These are phyloP conservation scores for Austroboletus eburneus DNA, from an alignment of 768 basidiomycete species.

Conservation along the genomic window DNA sequence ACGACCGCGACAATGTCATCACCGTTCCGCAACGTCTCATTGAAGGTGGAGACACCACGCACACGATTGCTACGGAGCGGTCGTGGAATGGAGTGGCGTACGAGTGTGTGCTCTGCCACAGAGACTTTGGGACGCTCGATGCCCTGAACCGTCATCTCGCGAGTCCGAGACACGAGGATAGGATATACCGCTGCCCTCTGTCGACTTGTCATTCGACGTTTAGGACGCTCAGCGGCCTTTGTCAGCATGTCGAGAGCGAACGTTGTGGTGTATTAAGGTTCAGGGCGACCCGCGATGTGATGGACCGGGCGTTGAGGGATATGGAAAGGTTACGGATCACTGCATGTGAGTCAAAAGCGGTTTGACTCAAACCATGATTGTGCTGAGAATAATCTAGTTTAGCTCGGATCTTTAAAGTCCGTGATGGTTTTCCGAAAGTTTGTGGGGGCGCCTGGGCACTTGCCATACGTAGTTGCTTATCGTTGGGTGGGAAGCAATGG, in stretches of 20 bases:
- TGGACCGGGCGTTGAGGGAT: slow-evolving; percentile 33
- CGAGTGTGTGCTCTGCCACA: slow-evolving; percentile 65
- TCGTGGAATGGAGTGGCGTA: slow-evolving; percentile 43
- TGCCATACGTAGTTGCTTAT: slow-evolving; percentile 9
- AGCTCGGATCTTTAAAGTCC: slow-evolving; percentile 22
- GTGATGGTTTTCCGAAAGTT: slow-evolving; percentile 17
- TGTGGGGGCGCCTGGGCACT: slow-evolving; percentile 11
- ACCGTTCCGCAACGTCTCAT: slow-evolving; percentile 54
- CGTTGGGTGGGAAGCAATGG: too few relatives aligned
- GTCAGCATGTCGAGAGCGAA: slow-evolving; percentile 64
- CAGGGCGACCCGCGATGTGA: slow-evolving; percentile 34
- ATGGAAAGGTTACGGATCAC: slow-evolving; percentile 13
- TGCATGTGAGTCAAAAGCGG: slow-evolving; percentile 15
- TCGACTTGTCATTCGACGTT: slow-evolving; percentile 42
- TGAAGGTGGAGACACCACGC: slow-evolving; percentile 15
- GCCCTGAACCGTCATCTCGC: slow-evolving; percentile 59
- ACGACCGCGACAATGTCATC: slow-evolving; percentile 47
- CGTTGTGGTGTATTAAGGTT: slow-evolving; percentile 53
- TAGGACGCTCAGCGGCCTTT: slow-evolving; percentile 51
- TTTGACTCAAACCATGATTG: neutral
- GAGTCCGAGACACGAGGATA: slow-evolving; percentile 55
- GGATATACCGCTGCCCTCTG: slow-evolving; percentile 53
- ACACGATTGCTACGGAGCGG: slow-evolving; percentile 31
- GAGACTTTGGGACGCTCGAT: slow-evolving; percentile 34
- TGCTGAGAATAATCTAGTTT: slow-evolving; percentile 16